Percentiles rank a stretch among this genome's conserved stretches.
phyloP scores from a whole-genome alignment of 306 rosid species.

The Dalbergia cochinchinensis region DNA sequence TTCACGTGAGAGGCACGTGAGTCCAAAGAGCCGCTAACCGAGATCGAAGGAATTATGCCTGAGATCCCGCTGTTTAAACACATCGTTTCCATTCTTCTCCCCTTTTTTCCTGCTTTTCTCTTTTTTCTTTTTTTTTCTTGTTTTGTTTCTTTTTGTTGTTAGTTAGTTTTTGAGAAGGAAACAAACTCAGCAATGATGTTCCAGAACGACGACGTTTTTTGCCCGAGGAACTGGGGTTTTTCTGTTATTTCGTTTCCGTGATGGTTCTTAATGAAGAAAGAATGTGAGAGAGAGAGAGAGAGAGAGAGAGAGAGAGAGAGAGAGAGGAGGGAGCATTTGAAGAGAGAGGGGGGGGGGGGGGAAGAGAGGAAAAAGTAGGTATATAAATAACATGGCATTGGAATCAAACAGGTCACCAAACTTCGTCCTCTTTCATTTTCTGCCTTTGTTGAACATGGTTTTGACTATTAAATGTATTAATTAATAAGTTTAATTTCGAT shows the following conservation, averaged over 20 bases:
- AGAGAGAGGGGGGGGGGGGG: neutral
- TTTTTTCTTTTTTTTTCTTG: neutral
- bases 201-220: neutral
- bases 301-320: neutral
- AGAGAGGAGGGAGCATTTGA: constrained; percentile 23
- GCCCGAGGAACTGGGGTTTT: neutral
- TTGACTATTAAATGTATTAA: too few species aligned
- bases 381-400: neutral
- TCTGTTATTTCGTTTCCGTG: neutral
- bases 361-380: neutral
- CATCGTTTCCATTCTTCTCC: constrained; percentile 64
- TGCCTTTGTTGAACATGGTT: neutral
- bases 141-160: neutral
- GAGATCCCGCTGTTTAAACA: constrained; percentile 67
- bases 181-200: constrained; percentile 14
- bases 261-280: too few species aligned
- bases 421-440: neutral
- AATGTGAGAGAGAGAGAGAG: neutral
- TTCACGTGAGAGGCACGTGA: constrained; percentile 65
- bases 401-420: constrained; percentile 22
- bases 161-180: neutral
- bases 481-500: too few species aligned
- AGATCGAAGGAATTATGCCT: constrained; percentile 65
- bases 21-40: constrained; percentile 62
- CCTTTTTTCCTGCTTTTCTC: neutral